Base-by-base conservation (phyloP, 164 flowering plant genomes). In the Brasenia schreberi region DNA sequence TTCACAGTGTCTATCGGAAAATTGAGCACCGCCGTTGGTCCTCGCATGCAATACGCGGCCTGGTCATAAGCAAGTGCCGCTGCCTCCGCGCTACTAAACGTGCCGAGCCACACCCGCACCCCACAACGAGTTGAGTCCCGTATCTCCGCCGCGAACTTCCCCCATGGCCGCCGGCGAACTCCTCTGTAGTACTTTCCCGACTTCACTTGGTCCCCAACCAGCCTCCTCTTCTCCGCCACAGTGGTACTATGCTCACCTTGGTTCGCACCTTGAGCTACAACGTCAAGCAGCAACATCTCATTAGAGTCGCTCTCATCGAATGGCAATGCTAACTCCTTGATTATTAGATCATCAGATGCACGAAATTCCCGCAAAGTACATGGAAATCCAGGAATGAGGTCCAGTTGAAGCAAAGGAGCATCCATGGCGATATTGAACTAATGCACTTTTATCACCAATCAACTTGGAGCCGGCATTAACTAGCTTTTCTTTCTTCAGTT, bases 101-200 rank as follows among this genome's bases (percentile, higher is more conserved):
- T 67, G 4, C 69, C 69, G 10, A 67, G 69, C 69, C 69, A 67
- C 12, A 61, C 56, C 4, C 69, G 69, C 5, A 58, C 69, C 4
- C 58, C 64, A 5, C 14, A 63, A 59, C 69, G 12, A 10, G 64
- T 67, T 1, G 69, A 43, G 43, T 67, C 69, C 4, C 69, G 64
- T 6, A 67, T 67, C 64, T 67, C 69, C 5, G 69, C 69, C 0
- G 64, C 69, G 19, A 60, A 67, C 45, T 43, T 61, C 4, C 69
- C 69, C 69, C 69, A 67, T 9, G 69, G 69, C 44, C 69, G 69
- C 69, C 5, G 42, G 18, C 69, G 64, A 14, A 67, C 69, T 33
- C 69, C 69, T 17, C 69, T 58, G 23, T 67, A 67, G 69, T 12
- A 67, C 64, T 16, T 67, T 53, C 19, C 49, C 63, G 42, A 5